Evolutionary conservation across 768 basidiomycete species (phyloP), one percentile per base, ranked within the genome.

Genomic region (Neoboletus subvelutipes): DNA sequence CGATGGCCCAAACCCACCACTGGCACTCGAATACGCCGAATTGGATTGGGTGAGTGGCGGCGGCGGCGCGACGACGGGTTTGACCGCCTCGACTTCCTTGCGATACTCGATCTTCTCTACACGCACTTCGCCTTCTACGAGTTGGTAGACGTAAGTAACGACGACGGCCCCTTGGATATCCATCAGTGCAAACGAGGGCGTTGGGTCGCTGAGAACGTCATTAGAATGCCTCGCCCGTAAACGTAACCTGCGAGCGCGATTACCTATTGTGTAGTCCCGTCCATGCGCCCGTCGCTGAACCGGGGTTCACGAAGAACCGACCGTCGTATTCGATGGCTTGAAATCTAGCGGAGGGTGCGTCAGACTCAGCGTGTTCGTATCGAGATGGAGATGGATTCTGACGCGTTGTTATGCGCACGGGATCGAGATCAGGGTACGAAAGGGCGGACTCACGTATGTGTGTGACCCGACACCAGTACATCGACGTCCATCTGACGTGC

Each of bases 401-500:
- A 59, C 50, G 39, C 56, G 55, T 17, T 28, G 37, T 36, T 12
- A 20, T 26, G 41, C 10, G 24, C 5, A n/a, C 24, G 55, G 18
- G 36, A 11, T 26, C 20, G 50, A 43, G 28, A 52, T 40, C 13
- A 13, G 12, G 46, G 37, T 17, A 2, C 24, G 42, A 45, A 22
- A 34, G 34, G 39, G n/a, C 1, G 9, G 47, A 73, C 90, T 69
- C 67, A 96, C 95, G 85, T 86, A 73, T 98, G 95, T 0, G 97
- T 98, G 66, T 94, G 94, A 0, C 97, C 97, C 3, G 88, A 92
- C 22, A 98, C 76, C 36, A 98, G 78, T 0, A 99, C 93, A 67
- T 99, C 97, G 4, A 98, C 97, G 69, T 98, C 96, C 91, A 99
- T 93, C 74, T 95, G 93, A 37, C 96, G 77, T 17, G 95, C 94